A percentile compares a stretch with the other conserved stretches of the same genome.
Evolutionary conservation across 2,329 filamentous ascomycete species (phyloP).

Genomic region (Aschersonia sp.): DNA sequence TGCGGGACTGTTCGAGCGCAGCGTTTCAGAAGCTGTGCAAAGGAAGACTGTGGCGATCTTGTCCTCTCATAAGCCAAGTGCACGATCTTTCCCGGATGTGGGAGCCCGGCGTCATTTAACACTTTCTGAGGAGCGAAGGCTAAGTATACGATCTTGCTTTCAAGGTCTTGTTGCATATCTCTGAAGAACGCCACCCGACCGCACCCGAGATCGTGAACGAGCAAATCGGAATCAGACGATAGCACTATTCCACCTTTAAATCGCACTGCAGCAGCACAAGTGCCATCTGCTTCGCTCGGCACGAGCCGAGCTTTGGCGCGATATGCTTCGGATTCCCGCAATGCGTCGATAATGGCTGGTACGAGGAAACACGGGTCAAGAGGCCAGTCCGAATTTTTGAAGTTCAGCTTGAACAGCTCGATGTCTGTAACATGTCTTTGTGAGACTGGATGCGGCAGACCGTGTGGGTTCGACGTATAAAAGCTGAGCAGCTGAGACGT

Average conservation of each 20-base stretch:
- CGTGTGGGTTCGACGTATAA: conserved; percentile 14
- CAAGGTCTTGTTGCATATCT: conserved; percentile 34
- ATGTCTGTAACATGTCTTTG: conserved; percentile 3
- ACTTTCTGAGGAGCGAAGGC: conserved; percentile 20
- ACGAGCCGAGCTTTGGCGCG: conserved; percentile 39
- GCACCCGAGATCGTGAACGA: conserved; percentile 56
- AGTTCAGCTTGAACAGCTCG: conserved; percentile 12
- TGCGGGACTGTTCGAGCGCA: conserved; percentile 9
- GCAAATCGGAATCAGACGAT: conserved; percentile 77
- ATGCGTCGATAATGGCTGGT: conserved; percentile 57
- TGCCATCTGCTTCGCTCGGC: conserved; percentile 72
- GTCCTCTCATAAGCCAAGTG: conserved; percentile 22
- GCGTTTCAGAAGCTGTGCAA: conserved; percentile 14
- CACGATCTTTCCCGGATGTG: conserved; percentile 11
- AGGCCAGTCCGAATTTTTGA: conserved; percentile 15
- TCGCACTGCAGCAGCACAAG: conserved; percentile 55
- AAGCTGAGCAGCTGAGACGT: conserved; percentile 40
- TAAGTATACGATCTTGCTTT: conserved; percentile 10
- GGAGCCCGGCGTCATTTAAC: conserved; percentile 26
- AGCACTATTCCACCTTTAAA: conserved; percentile 42
- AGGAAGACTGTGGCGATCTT: conserved; percentile 11
- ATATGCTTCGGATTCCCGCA: conserved; percentile 33
- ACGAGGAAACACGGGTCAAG: conserved; percentile 58
- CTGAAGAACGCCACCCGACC: conserved; percentile 55
- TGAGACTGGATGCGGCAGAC: conserved; percentile 11